Evolutionary conservation across 257 asterid species (phyloP).

Genomic region (Fraxinus pennsylvanica): DNA sequence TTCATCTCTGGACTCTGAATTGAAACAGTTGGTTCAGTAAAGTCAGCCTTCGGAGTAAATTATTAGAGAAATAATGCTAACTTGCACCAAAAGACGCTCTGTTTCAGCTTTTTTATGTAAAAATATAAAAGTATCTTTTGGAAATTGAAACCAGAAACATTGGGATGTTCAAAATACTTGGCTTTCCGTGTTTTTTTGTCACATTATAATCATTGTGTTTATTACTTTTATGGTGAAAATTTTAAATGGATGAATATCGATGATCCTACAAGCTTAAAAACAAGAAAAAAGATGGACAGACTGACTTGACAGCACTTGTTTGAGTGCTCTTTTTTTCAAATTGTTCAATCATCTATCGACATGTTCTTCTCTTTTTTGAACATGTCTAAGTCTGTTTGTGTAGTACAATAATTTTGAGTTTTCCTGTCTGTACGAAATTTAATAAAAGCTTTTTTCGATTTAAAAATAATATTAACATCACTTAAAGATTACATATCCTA

Average conservation of each 20-base stretch:
- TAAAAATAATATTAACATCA: neutral
- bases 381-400: no score
- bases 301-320: no score
- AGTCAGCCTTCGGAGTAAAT: constrained; percentile 9
- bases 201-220: constrained; percentile 39
- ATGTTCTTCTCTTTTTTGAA: no score
- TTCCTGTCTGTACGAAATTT: neutral
- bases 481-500: no score
- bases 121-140: constrained; percentile 38
- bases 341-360: no score
- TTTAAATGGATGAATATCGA: neutral
- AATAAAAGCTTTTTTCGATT: neutral
- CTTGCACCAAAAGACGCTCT: constrained; percentile 23
- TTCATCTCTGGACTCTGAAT: no score
- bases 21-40: neutral
- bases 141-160: constrained; percentile 32
- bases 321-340: no score
- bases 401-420: neutral
- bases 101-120: constrained; percentile 15
- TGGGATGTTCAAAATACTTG: constrained; percentile 27
- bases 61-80: neutral
- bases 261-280: no score
- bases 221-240: neutral
- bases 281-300: no score
- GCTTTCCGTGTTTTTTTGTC: constrained; percentile 44